Evolutionary conservation across 768 basidiomycete species (phyloP).

Genomic region (Kwoniella shandongensis): DNA sequence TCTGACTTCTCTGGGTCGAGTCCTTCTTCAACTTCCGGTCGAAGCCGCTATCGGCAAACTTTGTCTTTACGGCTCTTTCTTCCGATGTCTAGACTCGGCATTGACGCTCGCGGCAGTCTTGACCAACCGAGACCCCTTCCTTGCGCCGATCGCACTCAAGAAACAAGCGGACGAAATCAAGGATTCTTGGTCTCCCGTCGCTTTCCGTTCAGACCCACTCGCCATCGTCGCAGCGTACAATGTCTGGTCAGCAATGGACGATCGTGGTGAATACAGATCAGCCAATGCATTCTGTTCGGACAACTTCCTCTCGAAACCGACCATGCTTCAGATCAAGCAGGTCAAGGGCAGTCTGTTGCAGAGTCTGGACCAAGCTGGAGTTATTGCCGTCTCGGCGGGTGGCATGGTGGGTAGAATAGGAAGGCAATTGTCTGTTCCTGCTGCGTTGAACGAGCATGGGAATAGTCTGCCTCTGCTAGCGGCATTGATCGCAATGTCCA

Average conservation of each 20-base stretch:
- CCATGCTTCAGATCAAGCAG: constrained; percentile 74
- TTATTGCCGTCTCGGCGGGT: constrained; percentile 77
- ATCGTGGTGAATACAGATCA: constrained; percentile 62
- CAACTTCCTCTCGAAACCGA: constrained; percentile 87
- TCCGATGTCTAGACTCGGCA: constrained; percentile 76
- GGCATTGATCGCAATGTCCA: constrained; percentile 78
- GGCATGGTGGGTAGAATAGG: constrained; percentile 51
- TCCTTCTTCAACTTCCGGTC: constrained; percentile 83
- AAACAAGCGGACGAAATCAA: constrained; percentile 69
- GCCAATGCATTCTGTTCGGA: constrained; percentile 75
- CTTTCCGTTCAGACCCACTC: constrained; percentile 77
- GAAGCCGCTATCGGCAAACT: constrained; percentile 87
- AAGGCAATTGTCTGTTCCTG: constrained; percentile 37
- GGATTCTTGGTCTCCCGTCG: constrained; percentile 69
- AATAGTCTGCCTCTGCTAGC: constrained; percentile 66
- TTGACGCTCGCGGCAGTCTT: constrained; percentile 88
- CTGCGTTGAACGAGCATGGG: constrained; percentile 49
- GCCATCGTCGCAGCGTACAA: constrained; percentile 78
- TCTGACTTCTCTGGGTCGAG: constrained; percentile 80
- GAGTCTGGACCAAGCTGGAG: constrained; percentile 73
- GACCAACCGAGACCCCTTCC: constrained; percentile 85
- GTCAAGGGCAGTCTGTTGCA: constrained; percentile 75
- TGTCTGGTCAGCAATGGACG: constrained; percentile 73
- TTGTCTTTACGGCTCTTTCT: constrained; percentile 85
- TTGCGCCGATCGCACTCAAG: constrained; percentile 76